Conservation (phyloP, 2,329 filamentous ascomycete species). For the Drechslerella coelobrocha region DNA sequence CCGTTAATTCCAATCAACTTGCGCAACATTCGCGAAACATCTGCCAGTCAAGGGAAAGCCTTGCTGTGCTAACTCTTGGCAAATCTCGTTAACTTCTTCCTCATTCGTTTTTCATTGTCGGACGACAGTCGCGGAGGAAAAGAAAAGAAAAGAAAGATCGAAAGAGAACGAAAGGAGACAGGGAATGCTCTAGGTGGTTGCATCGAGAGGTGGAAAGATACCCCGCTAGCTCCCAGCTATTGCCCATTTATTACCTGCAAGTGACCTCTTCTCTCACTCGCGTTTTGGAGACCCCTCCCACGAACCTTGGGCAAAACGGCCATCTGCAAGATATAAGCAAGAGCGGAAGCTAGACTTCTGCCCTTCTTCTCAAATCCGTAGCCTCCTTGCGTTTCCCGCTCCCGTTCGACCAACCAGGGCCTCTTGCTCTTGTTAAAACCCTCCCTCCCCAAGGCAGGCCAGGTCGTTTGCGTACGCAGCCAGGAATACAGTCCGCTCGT, state of each 20-base stretch:
- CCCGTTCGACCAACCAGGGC: conserved; percentile 34
- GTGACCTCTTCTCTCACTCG: conserved; percentile 35
- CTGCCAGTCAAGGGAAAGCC: conserved; percentile 46
- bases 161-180: conserved; percentile 30
- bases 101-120: conserved; percentile 17
- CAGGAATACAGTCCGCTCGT: conserved; percentile 39
- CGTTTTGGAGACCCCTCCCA: conserved; percentile 27
- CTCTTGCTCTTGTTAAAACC: conserved; percentile 5
- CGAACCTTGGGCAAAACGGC: conserved; percentile 30
- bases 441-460: conserved; percentile 23
- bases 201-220: conserved; percentile 48
- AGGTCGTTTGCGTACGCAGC: conserved; percentile 21
- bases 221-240: conserved; percentile 48
- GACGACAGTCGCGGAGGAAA: conserved; percentile 29
- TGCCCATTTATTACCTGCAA: conserved; percentile 39
- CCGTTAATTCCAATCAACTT: conserved; percentile 13
- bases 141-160: conserved; percentile 34
- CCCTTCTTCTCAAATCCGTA: conserved; percentile 24
- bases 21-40: conserved; percentile 51
- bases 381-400: conserved; percentile 24
- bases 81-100: conserved; percentile 33
- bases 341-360: conserved; percentile 45
- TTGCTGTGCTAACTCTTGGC: conserved; percentile 47
- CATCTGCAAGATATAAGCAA: conserved; percentile 47
- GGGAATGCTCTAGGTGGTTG: conserved; percentile 48